These are phyloP conservation scores for Coprinellus micaceus DNA, from an alignment of 768 basidiomycete genomes.

Conservation along the genomic window DNA sequence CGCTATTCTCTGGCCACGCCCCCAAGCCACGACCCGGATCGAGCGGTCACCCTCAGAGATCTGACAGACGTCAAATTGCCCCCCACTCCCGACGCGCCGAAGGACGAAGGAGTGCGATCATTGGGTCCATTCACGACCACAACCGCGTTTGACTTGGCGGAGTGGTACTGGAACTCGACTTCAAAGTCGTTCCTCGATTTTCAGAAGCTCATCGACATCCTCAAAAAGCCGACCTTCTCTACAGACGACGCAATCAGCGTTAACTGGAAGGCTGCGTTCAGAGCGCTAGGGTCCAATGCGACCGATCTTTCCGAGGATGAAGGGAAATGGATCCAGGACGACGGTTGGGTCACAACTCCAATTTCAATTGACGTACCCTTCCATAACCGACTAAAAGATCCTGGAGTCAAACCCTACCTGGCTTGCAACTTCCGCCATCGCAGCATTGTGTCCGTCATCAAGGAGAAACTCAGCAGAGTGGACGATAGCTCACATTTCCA, in stretches of 20 bases:
- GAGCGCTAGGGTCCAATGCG: not conserved
- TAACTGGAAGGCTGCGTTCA: not conserved
- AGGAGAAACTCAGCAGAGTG: not conserved
- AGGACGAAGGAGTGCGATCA: no score
- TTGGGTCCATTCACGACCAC: not conserved
- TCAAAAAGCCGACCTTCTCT: not conserved
- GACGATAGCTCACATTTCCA: conserved; percentile 15
- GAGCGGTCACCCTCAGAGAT: not conserved
- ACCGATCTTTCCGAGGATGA: not conserved
- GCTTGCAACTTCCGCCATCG: conserved; percentile 1
- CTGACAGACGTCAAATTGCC: no score
- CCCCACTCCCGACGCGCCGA: no score
- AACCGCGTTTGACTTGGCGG: not conserved
- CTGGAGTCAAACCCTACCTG: not conserved
- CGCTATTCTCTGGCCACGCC: not conserved
- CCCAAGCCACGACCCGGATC: not conserved
- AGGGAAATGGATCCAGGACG: not conserved
- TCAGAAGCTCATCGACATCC: not conserved
- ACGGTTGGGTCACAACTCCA: not conserved
- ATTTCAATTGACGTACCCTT: not conserved
- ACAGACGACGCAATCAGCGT: not conserved
- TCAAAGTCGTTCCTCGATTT: not conserved
- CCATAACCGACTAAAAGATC: not conserved
- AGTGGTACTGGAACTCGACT: not conserved
- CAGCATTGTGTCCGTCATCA: conserved; percentile 2